A percentile compares a stretch with the other conserved stretches of the same genome.
phyloP scores from a whole-genome alignment of 2,329 filamentous ascomycete species.

The Dryadomyces quercivorus region DNA sequence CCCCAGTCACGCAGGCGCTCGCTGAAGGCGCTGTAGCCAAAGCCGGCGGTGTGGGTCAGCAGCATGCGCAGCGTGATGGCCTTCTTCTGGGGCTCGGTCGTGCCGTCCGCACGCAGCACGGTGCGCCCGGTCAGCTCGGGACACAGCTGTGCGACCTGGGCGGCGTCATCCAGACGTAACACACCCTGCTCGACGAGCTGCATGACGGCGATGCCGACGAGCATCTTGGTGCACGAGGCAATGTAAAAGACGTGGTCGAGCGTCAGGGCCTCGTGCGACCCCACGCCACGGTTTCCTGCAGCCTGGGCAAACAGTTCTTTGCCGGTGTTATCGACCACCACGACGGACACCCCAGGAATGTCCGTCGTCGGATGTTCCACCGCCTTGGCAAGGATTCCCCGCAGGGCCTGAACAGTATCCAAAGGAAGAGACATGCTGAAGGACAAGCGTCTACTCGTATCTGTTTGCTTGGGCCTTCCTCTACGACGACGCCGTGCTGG shows the following conservation, averaged over 20 bases:
- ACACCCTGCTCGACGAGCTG: constrained; percentile 42
- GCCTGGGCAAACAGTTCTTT: constrained; percentile 34
- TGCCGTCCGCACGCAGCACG: constrained; percentile 27
- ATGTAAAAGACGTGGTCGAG: constrained; percentile 50
- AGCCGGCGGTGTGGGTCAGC: constrained; percentile 41
- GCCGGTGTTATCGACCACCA: constrained; percentile 34
- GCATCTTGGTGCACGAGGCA: constrained; percentile 45
- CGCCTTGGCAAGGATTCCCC: constrained; percentile 23
- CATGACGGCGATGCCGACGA: constrained; percentile 39
- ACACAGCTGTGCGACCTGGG: constrained; percentile 31
- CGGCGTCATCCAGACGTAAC: constrained; percentile 34
- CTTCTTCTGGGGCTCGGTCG: constrained; percentile 29
- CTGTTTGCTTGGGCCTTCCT: neutral
- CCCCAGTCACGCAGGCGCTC: constrained; percentile 32
- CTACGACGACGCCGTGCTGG: neutral
- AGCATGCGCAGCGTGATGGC: constrained; percentile 47
- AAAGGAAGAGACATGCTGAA: constrained; percentile 10
- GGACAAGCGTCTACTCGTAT: too few relatives aligned
- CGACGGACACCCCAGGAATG: constrained; percentile 32
- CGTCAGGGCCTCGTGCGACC: constrained; percentile 37
- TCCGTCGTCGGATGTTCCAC: constrained; percentile 23
- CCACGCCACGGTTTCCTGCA: constrained; percentile 32
- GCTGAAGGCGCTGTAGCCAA: constrained; percentile 45
- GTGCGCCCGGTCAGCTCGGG: constrained; percentile 36
- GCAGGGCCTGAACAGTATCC: constrained; percentile 12